phyloP scores from a whole-genome alignment of 192 early-diverging fungal species.

The Coemansia furcata region DNA sequence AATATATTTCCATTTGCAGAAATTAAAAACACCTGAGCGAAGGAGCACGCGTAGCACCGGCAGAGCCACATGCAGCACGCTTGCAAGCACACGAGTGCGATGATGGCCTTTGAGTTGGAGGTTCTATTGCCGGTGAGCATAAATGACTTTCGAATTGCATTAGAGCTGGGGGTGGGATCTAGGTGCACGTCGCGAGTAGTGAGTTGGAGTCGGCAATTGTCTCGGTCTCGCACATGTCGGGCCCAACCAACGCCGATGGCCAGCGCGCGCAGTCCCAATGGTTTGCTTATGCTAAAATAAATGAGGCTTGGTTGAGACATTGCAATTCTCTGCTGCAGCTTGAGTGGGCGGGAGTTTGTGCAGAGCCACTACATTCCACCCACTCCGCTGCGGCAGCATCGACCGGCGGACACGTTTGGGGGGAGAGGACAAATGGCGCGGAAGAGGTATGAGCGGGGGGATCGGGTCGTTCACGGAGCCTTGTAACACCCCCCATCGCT shows the following conservation, averaged over 20 bases:
- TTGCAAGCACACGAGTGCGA: background rate
- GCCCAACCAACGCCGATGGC: background rate
- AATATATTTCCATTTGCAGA: background rate
- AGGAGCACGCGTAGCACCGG: background rate
- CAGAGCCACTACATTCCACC: background rate
- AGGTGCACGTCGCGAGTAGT: background rate
- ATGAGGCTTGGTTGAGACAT: background rate
- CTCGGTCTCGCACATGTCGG: background rate
- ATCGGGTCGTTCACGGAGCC: slow-evolving; percentile 6
- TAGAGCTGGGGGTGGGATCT: background rate
- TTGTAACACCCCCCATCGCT: slow-evolving; percentile 7
- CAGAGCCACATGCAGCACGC: slow-evolving; percentile 3
- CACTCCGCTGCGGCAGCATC: slow-evolving; percentile 1
- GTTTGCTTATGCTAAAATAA: background rate
- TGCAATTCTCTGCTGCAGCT: background rate
- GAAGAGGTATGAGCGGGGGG: background rate
- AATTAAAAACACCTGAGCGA: slow-evolving; percentile 6
- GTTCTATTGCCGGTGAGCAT: background rate
- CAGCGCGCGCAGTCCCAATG: background rate
- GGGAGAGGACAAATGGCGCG: background rate
- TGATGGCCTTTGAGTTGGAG: background rate
- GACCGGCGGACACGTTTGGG: slow-evolving; percentile 6
- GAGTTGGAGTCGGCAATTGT: background rate
- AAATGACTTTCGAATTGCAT: background rate
- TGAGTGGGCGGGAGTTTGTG: background rate